Percentiles rank a stretch among this genome's conserved stretches.
phyloP scores from a whole-genome alignment of 768 basidiomycete genomes.

The Termitomyces sp. region DNA sequence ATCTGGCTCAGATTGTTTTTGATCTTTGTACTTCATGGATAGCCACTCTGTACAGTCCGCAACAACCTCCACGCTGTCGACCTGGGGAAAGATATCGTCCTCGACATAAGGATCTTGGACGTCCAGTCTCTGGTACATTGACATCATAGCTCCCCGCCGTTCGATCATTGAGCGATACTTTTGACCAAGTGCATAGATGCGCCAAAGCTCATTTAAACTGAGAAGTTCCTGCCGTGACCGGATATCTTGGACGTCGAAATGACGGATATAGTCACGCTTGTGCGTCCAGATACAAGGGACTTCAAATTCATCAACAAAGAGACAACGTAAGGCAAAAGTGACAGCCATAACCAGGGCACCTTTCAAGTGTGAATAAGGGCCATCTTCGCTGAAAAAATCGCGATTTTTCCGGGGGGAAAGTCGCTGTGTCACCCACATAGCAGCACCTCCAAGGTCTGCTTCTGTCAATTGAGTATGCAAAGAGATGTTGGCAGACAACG shows the following conservation, averaged over 20 bases:
- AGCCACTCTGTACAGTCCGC: slow-evolving; percentile 93
- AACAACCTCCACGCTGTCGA: slow-evolving; percentile 83
- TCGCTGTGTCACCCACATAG: slow-evolving; percentile 83
- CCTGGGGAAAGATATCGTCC: slow-evolving; percentile 55
- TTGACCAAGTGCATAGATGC: slow-evolving; percentile 82
- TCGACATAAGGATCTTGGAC: slow-evolving; percentile 74
- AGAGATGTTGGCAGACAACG: slow-evolving; percentile 54
- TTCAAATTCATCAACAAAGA: slow-evolving; percentile 87
- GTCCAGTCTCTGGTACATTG: slow-evolving; percentile 64
- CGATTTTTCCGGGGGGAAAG: slow-evolving; percentile 65
- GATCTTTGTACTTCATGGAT: slow-evolving; percentile 74
- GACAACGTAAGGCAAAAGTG: slow-evolving; percentile 66
- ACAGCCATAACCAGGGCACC: slow-evolving; percentile 74
- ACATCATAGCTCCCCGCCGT: slow-evolving; percentile 54
- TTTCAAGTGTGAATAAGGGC: slow-evolving; percentile 53
- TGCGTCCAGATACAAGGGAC: slow-evolving; percentile 95
- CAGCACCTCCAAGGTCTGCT: slow-evolving; percentile 72
- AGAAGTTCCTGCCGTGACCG: slow-evolving; percentile 67
- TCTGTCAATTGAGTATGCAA: slow-evolving; percentile 59
- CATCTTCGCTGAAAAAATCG: slow-evolving; percentile 67
- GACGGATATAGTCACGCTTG: slow-evolving; percentile 84
- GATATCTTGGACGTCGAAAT: slow-evolving; percentile 67
- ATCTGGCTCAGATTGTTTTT: slow-evolving; percentile 55
- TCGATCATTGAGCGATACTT: slow-evolving; percentile 85
- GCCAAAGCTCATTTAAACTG: slow-evolving; percentile 79